phyloP scores from a whole-genome alignment of 1,284 basidiomycete genomes.

The Grifola frondosa region DNA sequence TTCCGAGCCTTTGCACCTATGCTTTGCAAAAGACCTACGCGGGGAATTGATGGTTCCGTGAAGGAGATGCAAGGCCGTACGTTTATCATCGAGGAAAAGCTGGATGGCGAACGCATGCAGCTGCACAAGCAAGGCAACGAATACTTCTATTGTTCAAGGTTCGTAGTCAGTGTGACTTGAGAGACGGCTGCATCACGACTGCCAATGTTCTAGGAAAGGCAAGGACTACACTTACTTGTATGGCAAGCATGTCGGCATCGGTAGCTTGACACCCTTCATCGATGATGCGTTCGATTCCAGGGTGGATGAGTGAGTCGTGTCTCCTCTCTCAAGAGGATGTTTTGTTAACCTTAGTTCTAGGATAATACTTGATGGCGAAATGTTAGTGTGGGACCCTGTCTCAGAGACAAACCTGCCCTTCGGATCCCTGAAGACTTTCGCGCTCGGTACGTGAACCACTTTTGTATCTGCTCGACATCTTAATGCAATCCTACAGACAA shows the following conservation, averaged over 20 bases:
- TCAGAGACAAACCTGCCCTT: constrained; percentile 86
- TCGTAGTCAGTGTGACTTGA: constrained; percentile 7
- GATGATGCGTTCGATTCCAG: constrained; percentile 70
- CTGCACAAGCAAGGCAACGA: constrained; percentile 86
- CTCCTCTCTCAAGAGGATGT: neutral
- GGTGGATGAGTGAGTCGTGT: constrained; percentile 70
- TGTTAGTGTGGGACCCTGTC: constrained; percentile 94
- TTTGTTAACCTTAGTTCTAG: constrained; percentile 40
- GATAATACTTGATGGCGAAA: constrained; percentile 92
- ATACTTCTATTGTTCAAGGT: constrained; percentile 92
- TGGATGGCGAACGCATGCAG: constrained; percentile 94
- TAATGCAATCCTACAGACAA: constrained; percentile 48
- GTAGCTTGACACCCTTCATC: constrained; percentile 86
- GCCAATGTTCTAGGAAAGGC: constrained; percentile 63
- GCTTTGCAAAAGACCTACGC: constrained; percentile 85
- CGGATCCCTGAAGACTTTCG: constrained; percentile 89
- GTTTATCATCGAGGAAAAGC: constrained; percentile 93
- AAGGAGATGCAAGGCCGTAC: constrained; percentile 73
- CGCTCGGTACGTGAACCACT: constrained; percentile 54
- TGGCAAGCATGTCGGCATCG: constrained; percentile 75
- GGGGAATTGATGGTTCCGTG: constrained; percentile 77
- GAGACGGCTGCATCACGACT: too few relatives aligned
- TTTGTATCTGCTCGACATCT: neutral
- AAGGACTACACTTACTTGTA: constrained; percentile 94
- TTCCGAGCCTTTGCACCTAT: constrained; percentile 89